Evolutionary conservation across 139 green algal species (phyloP), one percentile per base, ranked within the genome.

Genomic region (Asterochloris sp.): DNA sequence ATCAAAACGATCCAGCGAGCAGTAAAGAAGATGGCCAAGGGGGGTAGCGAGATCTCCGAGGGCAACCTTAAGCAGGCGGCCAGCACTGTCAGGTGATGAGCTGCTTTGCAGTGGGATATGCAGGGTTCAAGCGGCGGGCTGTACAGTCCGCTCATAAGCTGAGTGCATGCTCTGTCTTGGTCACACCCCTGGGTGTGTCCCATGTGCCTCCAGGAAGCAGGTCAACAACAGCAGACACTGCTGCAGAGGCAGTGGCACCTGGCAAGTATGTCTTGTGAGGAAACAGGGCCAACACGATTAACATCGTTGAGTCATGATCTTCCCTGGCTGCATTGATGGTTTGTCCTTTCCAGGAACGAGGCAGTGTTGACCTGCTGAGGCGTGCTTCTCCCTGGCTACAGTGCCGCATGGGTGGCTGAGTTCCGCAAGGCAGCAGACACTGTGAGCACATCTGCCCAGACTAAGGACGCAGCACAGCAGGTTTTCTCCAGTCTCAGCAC

Each of bases 21-120:
- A 11, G 77, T 81, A 2, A 81, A 81, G 15, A 81, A 81, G 27
- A 27, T 81, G 27, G 77, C 77, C 61, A 81, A 81, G n/a, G 73
- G 61, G 54, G 77, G 62, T 38, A 73, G 62, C 62, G 62, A 81
- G 26, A 26, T 81, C 14, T 62, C 73, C 19, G 62, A 63, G 29
- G 77, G 77, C 16, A 47, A 81, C 63, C 29, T 81, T 24, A 74
- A 38, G 21, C 27, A n/a, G 27, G 77, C 73, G 12, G 77, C 77
- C 11, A 73, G 27, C 19, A 63, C 62, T 62, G 27, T 29, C n/a
- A 81, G 77, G 77, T 74, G 19, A 71, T 71, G 9, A 71, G 66
- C 66, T 26, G 21, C 66, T 13, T 2, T 8, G 19, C 17, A 71
- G 66, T 71, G 66, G 19, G 17, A 26, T 21, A 71, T 71, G 66